These are phyloP conservation scores for Bipolaris gigantea DNA, from an alignment of 2,329 filamentous ascomycete species.

Conservation along the genomic window DNA sequence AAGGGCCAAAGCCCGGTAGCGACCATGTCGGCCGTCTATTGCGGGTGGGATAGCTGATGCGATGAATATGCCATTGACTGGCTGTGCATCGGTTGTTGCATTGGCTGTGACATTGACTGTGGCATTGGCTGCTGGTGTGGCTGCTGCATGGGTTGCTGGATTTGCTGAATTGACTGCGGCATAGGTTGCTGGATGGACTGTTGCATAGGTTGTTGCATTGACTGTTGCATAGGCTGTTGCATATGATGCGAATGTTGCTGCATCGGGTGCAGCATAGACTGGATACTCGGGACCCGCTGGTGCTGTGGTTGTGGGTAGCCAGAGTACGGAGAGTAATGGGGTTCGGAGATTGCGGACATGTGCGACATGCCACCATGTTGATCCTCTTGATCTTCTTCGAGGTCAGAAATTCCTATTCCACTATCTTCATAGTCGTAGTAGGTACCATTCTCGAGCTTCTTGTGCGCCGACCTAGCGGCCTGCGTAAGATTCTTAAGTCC, in stretches of 20 bases:
- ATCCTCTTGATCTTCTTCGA: constrained; percentile 49
- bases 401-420: constrained; percentile 62
- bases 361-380: constrained; percentile 32
- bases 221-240: constrained; percentile 27
- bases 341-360: constrained; percentile 26
- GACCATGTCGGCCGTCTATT: constrained; percentile 11
- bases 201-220: constrained; percentile 36
- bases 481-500: constrained; percentile 79
- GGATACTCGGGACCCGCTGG: constrained; percentile 44
- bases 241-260: constrained; percentile 12
- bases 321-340: constrained; percentile 24
- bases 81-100: constrained; percentile 10
- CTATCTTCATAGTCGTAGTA: constrained; percentile 64
- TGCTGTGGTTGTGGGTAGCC: constrained; percentile 29
- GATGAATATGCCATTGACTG: constrained; percentile 24
- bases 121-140: constrained; percentile 8
- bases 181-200: constrained; percentile 11
- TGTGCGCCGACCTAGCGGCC: constrained; percentile 65
- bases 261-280: constrained; percentile 42
- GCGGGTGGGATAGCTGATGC: constrained; percentile 21
- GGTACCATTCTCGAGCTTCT: constrained; percentile 58
- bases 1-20: constrained; percentile 16
- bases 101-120: constrained; percentile 9
- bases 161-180: constrained; percentile 6
- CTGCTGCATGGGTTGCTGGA: constrained; percentile 8